Evolutionary conservation across 768 basidiomycete species (phyloP), one percentile per base, ranked within the genome.

Genomic region (Panus rudis): DNA sequence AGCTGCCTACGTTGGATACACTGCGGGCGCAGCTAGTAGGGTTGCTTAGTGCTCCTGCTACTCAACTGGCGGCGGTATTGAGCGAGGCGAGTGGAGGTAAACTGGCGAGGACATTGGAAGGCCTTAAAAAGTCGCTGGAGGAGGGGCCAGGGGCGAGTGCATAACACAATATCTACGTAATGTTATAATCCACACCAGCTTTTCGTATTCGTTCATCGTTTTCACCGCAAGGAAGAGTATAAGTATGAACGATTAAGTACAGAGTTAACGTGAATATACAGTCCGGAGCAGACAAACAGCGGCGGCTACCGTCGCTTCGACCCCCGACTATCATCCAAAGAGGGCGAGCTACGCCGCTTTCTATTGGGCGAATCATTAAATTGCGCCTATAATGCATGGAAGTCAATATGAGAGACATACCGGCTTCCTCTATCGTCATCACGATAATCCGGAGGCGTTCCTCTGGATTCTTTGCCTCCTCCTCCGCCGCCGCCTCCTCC

Each of bases 11-110:
- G 33, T 62, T 94, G 55, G 84, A 85, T 28, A 81, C 78, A 2
- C 62, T 96, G 47, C 66, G 84, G 41, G 81, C 81, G 14, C 91
- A 94, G 62, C 72, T 97, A 43, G 83, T 93, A 12, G 92, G 92
- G 6, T 49, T 96, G 63, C 60, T 97, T 47, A 82, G 82, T 45
- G 70, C 79, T 12, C 89, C 88, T 33, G 81, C 77, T 10, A 69
- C 75, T 48, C 83, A 88, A 61, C 68, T 93, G 37, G 77, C 84
- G 3, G 80, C 76, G 37, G 72, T 87, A 32, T 60, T 90, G 45
- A 75, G 72, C 44, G 75, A 82, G 57, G 82, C 84, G 30, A 71
- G 75, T 37, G 85, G 85, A 32, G 84, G 79, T 25, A 73, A 67
- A 47, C 58, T 87, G 57, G 76, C 81, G 43, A 67, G 85, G 68